phyloP scores from a whole-genome alignment of 129 eudicot genomes.

The Saposhnikovia divaricata region DNA sequence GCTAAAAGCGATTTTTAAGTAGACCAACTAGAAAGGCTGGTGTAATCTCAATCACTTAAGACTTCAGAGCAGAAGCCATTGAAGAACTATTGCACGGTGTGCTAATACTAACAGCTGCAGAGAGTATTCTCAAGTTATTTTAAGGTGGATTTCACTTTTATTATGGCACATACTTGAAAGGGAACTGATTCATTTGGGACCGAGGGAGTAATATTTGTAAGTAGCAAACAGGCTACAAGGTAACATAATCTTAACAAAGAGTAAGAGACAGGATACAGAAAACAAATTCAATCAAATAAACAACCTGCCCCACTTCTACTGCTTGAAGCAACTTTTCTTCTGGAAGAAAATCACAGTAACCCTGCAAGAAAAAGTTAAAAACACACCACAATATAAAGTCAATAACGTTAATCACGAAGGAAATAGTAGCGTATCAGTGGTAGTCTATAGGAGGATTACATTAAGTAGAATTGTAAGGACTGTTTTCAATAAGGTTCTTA shows the following conservation, averaged over 20 bases:
- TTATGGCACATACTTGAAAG: neutral
- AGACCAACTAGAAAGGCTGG: neutral
- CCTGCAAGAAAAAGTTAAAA: slow-evolving; percentile 37
- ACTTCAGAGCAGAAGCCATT: neutral
- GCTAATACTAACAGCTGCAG: neutral
- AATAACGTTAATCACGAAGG: neutral
- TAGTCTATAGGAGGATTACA: neutral
- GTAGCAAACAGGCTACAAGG: neutral
- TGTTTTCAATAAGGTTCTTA: neutral
- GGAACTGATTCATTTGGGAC: neutral
- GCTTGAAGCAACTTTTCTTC: slow-evolving; percentile 94
- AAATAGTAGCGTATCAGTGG: neutral
- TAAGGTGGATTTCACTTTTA: neutral
- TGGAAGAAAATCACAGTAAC: slow-evolving; percentile 94
- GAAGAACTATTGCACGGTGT: neutral
- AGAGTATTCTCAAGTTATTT: neutral
- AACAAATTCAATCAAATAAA: slow-evolving; percentile 9
- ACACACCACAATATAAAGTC: neutral
- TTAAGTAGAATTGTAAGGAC: neutral
- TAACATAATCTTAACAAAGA: neutral
- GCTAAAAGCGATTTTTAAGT: neutral
- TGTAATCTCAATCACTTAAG: neutral
- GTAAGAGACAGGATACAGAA: neutral
- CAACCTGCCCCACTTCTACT: slow-evolving; percentile 94
- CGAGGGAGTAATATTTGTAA: neutral